Base-by-base conservation (phyloP, 805 yeast species). In the Yamadazyma paraphyllophila region DNA sequence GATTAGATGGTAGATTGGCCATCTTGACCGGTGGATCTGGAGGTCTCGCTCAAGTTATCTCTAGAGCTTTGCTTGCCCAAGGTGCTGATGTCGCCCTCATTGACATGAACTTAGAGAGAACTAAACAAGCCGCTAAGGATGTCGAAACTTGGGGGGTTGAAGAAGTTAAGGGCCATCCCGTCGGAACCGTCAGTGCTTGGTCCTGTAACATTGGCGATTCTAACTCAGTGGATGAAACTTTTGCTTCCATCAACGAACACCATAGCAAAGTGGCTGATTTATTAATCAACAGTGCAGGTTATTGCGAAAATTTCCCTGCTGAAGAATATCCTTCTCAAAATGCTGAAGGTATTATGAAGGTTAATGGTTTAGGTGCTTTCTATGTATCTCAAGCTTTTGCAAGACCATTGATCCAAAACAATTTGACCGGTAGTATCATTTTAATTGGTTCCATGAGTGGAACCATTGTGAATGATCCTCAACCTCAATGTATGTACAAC, bases 1-100 rank as follows among this genome's bases (percentile, higher is more conserved):
- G 87, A 68, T 71, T 83, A 50, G 88, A 82, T 58, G 85, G 85
- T 48, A 80, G 82, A 59, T 71, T 84, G 45, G 88, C 89, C 35
- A 73, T 86, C 37, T 69, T 86, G 51, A 86, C 94, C 31, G 94
- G 94, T 39, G 94, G 91, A 7, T 83, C 89, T 30, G 94, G 94
- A 39, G 92, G 91, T 13, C 69, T 86, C 54, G 83, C 88, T 1
- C 68, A 82, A 31, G 81, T 84, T 12, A 59, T 85, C 43, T 72
- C 85, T 46, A 78, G 82, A 57, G 87, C 88, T 13, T 66, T 86
- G 31, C 63, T 86, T 10, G 86, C 87, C 3, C 87, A 85, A 56
- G 95, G 92, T 31, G 88, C 92, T 3, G 81, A 82, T 16, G 69
- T 86, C 36, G 94, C 94, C 25, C 71, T 86, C 36, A 73, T 85